Evolutionary conservation across 2,329 filamentous ascomycete species (phyloP).

Genomic region (Aspergillus sp.): DNA sequence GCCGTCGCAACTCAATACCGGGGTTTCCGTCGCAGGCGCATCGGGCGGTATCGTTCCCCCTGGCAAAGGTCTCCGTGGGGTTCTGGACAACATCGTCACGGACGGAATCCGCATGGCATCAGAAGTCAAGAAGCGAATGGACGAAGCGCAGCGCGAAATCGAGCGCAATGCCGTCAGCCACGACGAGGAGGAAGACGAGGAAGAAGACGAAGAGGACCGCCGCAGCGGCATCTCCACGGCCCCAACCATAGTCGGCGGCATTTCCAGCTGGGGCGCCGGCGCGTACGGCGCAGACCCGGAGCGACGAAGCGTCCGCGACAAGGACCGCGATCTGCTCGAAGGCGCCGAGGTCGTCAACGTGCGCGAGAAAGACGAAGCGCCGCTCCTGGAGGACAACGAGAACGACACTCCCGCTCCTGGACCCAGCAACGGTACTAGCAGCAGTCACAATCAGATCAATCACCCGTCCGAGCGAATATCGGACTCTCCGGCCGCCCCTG

Average conservation of each 20-base stretch:
- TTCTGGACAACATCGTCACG: slow-evolving; percentile 93
- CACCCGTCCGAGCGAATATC: background rate
- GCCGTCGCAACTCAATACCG: slow-evolving; percentile 24
- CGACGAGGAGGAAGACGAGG: slow-evolving; percentile 60
- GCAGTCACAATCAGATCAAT: background rate
- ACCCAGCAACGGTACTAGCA: background rate
- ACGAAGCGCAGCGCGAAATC: slow-evolving; percentile 86
- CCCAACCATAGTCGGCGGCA: slow-evolving; percentile 23
- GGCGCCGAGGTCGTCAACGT: slow-evolving; percentile 59
- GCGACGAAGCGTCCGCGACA: slow-evolving; percentile 54
- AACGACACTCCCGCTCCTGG: slow-evolving; percentile 1
- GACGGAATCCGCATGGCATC: slow-evolving; percentile 94
- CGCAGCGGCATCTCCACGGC: slow-evolving; percentile 12
- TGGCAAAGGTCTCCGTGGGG: slow-evolving; percentile 72
- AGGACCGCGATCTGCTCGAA: slow-evolving; percentile 62
- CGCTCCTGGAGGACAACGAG: slow-evolving; percentile 21
- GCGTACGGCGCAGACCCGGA: slow-evolving; percentile 49
- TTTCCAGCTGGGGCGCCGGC: slow-evolving; percentile 30
- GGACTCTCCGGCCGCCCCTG: slow-evolving; percentile 5
- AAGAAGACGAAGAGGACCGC: slow-evolving; percentile 56
- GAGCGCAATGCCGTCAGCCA: slow-evolving; percentile 67
- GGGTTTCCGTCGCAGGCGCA: slow-evolving; percentile 38
- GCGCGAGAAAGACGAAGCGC: slow-evolving; percentile 22
- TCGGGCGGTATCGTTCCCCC: slow-evolving; percentile 53
- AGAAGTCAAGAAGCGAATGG: slow-evolving; percentile 85